Base-by-base conservation (phyloP, 2,329 filamentous ascomycete genomes). In the Colletotrichum karsti region DNA sequence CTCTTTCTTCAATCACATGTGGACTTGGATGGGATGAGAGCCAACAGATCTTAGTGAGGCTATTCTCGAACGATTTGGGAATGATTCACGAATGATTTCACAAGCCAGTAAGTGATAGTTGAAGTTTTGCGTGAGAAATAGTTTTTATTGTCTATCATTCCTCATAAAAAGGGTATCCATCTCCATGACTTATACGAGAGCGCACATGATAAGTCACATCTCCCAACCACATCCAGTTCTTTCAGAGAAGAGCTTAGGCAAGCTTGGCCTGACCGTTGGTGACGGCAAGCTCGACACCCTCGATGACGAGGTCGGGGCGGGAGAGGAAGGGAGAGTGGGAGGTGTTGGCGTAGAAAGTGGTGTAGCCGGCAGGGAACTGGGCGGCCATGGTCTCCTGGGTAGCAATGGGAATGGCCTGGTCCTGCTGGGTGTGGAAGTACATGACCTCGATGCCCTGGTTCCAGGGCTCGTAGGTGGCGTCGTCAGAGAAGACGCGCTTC, bases 391-490 rank as follows among this genome's bases (percentile, higher is more conserved):
- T 60, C 8, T 70, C 41, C 39, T 76, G 74, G 0, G 71, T 67
- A 0, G 53, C 53, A 3, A 73, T 26, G 8, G 71, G 67, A 1
- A 76, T 39, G 7, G 73, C 75, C 30, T 75, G 63, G 53, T 75
- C 75, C 1, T 72, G 53, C 6, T 73, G 63, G 33, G 68, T 72
- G 30, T 72, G 70, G 51, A 77, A 72, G 63, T 72, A 76, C 65
- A 72, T 71, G 35, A 67, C 71, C 28, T 73, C 67, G 8, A 77
- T 72, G n/a, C 74, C 72, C 12, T 74, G 58, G 18, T 72, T 71
- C 75, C 75, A 77, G 3, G 75, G 73, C 42, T 74, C 75, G 12
- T 73, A 74, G 15, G 68, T 71, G 1, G 72, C 70, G 4, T 63
- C 39, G 20, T 72, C 74, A 4, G 72, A 71, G 7, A 75, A 75